Base-by-base conservation (phyloP, 805 yeast genomes). In the Jamesozyma hellenica region DNA sequence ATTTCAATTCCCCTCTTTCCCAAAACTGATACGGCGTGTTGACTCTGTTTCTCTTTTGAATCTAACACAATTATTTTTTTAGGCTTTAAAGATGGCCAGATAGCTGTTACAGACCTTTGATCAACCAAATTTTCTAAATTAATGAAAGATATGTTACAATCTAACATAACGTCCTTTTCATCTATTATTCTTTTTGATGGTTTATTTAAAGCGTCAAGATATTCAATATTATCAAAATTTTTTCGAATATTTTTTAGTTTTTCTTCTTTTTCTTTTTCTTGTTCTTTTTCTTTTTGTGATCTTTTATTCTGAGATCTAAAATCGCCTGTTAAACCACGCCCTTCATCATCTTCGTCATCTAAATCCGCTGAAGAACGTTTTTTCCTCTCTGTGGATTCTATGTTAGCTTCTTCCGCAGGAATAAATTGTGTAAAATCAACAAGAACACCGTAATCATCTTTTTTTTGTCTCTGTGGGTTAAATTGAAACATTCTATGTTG, bases 91-190 rank as follows among this genome's bases (percentile, higher is more conserved):
- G 81, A 71, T 17, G 92, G 84, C 32, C 86, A 68, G 40, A 88
- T 82, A 59, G 84, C 75, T 34, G 78, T 70, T 41, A 85, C 63
- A 0, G 98, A 90, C 45, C 96, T 70, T 46, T 79, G 65, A 55
- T 92, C 96, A 0, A 85, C 90, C 15, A 82, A 61, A 16, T 96
- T 95, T 13, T 87, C 74, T 34, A 88, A 66, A 55, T 90, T 96
- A 41, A 90, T 74, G 54, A 67, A 86, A 2, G 83, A 72, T 7
- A 88, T 60, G 1, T 79, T 81, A 60, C 96, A 87, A 42, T 79
- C 66, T 4, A 85, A 64, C 4, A 64, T 64, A 11, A 80, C 57
- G n/a, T 65, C 51, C 3, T 52, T 36, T 2, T 53, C 53, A 3
- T 53, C 48, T 8, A 50, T 40, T 4, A 63, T 60, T 40, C 80